Evolutionary conservation across 1,139 yeast species (phyloP).

Genomic region (Taphrina wiesneri): DNA sequence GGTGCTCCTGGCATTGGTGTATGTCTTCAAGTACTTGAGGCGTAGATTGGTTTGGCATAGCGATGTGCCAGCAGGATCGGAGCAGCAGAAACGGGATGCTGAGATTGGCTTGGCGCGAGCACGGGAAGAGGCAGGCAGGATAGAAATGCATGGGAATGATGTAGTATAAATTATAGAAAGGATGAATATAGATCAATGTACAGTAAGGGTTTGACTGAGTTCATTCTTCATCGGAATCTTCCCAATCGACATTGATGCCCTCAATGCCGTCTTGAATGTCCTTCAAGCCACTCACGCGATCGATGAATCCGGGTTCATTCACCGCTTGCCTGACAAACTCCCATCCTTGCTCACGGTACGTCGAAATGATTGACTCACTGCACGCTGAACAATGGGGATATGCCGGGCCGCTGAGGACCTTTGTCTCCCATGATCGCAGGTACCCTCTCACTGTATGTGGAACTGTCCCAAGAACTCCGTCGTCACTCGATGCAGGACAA

Average conservation of each 20-base stretch:
- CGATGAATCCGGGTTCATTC: conserved; percentile 64
- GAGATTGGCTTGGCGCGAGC: neutral
- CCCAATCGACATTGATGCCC: conserved; percentile 23
- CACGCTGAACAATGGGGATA: conserved; percentile 86
- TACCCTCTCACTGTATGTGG: conserved; percentile 94
- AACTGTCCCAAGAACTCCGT: conserved; percentile 57
- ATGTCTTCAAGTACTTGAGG: conserved; percentile 25
- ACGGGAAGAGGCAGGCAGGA: neutral
- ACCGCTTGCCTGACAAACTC: conserved; percentile 71
- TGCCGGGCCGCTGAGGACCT: conserved; percentile 68
- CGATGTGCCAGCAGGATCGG: neutral
- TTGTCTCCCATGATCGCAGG: conserved; percentile 61
- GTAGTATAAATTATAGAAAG: neutral
- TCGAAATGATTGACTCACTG: conserved; percentile 57
- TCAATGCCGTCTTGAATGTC: conserved; percentile 54
- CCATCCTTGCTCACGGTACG: conserved; percentile 66
- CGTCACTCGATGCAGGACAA: conserved; percentile 46
- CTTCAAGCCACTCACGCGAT: conserved; percentile 72
- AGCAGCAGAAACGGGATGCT: neutral
- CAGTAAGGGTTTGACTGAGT: neutral
- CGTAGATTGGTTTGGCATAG: conserved; percentile 37
- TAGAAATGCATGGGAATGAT: neutral
- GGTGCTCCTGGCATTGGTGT: conserved; percentile 47
- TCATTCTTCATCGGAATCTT: neutral
- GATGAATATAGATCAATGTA: neutral